phyloP scores from a whole-genome alignment of 2,329 filamentous ascomycete species.

The Alternaria sp. region DNA sequence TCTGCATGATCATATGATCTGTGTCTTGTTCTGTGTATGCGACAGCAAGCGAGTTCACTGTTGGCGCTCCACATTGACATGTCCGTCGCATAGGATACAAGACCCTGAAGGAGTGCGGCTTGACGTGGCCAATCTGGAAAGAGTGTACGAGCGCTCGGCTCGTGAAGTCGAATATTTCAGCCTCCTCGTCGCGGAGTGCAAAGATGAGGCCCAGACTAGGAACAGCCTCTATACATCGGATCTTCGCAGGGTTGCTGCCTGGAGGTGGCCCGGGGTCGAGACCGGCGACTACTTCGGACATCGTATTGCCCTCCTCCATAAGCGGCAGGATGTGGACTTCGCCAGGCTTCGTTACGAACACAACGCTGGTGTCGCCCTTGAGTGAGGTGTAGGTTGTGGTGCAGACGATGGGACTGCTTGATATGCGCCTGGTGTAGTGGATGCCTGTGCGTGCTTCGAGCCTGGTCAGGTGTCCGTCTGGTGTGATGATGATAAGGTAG shows the following conservation, averaged over 20 bases:
- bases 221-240: conserved; percentile 65
- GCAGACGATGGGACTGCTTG: conserved; percentile 32
- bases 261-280: conserved; percentile 45
- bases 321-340: conserved; percentile 43
- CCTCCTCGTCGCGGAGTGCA: conserved; percentile 62
- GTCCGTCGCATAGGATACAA: conserved; percentile 61
- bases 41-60: conserved; percentile 68
- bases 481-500: conserved; percentile 66
- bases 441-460: conserved; percentile 57
- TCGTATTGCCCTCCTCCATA: conserved; percentile 29
- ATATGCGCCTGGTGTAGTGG: conserved; percentile 38
- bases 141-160: conserved; percentile 65
- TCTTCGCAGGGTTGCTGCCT: conserved; percentile 51
- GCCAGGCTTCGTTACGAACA: conserved; percentile 43
- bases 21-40: conserved; percentile 67
- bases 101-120: conserved; percentile 65
- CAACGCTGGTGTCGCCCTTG: conserved; percentile 37
- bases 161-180: conserved; percentile 67
- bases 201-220: conserved; percentile 66
- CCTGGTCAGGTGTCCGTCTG: conserved; percentile 69
- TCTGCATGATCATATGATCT: conserved; percentile 69
- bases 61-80: conserved; percentile 61
- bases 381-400: conserved; percentile 34
- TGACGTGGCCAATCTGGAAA: conserved; percentile 65
- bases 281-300: conserved; percentile 42